Evolutionary conservation across 2,329 filamentous ascomycete species (phyloP).

Genomic region (Endoconidiophora laricicola): DNA sequence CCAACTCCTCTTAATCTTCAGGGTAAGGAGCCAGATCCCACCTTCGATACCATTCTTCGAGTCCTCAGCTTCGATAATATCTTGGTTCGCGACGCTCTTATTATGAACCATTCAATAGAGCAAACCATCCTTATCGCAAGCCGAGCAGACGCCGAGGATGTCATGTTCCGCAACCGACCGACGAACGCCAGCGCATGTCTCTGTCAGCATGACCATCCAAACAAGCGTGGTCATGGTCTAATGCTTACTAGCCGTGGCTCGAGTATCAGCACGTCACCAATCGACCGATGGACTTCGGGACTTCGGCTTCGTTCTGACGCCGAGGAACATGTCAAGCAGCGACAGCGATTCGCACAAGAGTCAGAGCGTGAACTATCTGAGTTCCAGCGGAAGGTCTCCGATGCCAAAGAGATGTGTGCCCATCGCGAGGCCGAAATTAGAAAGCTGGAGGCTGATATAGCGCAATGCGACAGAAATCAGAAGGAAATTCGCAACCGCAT

Average conservation of each 20-base stretch:
- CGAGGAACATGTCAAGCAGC: slow-evolving; percentile 43
- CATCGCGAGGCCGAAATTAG: slow-evolving; percentile 29
- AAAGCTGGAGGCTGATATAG: slow-evolving; percentile 18
- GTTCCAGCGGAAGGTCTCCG: slow-evolving; percentile 31
- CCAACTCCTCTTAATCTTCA: slow-evolving; percentile 37
- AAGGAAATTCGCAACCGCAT: slow-evolving; percentile 22
- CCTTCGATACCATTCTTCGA: slow-evolving; percentile 62
- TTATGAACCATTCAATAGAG: slow-evolving; percentile 71
- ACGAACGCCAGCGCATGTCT: slow-evolving; percentile 60
- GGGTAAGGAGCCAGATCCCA: slow-evolving; percentile 54
- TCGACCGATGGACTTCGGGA: slow-evolving; percentile 30
- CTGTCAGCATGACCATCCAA: slow-evolving; percentile 41
- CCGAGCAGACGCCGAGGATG: slow-evolving; percentile 45
- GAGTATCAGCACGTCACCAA: slow-evolving; percentile 36
- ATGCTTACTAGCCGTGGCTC: slow-evolving; percentile 54
- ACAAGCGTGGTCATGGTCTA: slow-evolving; percentile 29
- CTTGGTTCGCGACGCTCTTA: slow-evolving; percentile 60
- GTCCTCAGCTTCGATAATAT: slow-evolving; percentile 70
- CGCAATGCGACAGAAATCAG: slow-evolving; percentile 18
- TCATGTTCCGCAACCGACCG: slow-evolving; percentile 49
- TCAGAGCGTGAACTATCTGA: slow-evolving; percentile 37
- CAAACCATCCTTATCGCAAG: slow-evolving; percentile 64
- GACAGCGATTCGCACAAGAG: slow-evolving; percentile 33
- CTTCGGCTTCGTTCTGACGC: slow-evolving; percentile 70
- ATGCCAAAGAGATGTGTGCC: slow-evolving; percentile 31